Base-by-base conservation (phyloP, 306 rosid genomes). In the Albizia julibrissin region DNA sequence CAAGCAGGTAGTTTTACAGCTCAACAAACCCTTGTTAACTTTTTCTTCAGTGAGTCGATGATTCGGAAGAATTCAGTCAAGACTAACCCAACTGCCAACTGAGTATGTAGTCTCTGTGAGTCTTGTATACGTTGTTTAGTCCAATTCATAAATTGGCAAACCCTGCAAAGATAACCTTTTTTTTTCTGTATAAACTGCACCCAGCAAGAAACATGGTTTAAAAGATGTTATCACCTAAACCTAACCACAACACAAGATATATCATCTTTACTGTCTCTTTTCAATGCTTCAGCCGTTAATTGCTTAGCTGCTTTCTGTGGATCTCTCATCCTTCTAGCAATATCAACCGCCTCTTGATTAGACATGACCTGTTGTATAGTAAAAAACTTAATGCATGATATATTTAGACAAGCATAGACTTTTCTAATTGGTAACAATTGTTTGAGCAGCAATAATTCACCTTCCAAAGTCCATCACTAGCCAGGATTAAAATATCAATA, bases 391-490 rank as follows among this genome's bases (percentile, higher is more conserved):
- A 21, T 29, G 75, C 59, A 75, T 50, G 42, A 72, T 50, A 43
- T 4, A 13, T 56, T 54, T 16, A 49, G 8, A 73, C 43, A 46
- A 50, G 26, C 56, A 27, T 18, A 72, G 24, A 37, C 26, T 27
- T 71, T 44, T 44, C 6, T 22, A 22, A 43, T 43, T 31, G 58
- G 56, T 16, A 24, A 71, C 37, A 71, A 44, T 22, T 22, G 19
- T 70, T 70, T n/a, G 33, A 24, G 52, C 29, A 13, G 31, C 31
- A 40, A 75, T 50, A 24, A 50, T 69, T 78, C 72, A 91, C 95
- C 95, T 91, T 91, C 95, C 95, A 91, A 52, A 91, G 89, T 47
- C 95, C 95, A 34, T 91, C 95, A 14, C 95, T 91, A 10, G 95
- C 95, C 13, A 91, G 89, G 43, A 91, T 76, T 66, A 91, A 80